Evolutionary conservation across 2,329 filamentous ascomycete species (phyloP).

Genomic region (Aspergillus proliferans): DNA sequence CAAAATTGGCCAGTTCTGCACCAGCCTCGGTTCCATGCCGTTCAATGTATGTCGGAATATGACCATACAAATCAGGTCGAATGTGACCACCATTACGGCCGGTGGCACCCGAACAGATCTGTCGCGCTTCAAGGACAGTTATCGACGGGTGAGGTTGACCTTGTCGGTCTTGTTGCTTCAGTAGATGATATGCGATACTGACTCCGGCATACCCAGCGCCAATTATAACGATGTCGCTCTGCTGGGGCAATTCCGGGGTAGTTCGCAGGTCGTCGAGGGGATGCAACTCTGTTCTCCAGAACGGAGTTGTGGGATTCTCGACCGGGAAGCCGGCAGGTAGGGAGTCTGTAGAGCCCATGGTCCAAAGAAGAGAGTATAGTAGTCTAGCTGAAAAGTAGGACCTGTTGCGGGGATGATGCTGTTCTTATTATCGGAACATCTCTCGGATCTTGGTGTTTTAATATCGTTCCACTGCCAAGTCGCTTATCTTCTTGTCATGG

Average conservation of each 20-base stretch:
- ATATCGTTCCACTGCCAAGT: no score
- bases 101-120: conserved; percentile 40
- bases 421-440: no score
- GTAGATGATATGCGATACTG: conserved; percentile 39
- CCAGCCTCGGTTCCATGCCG: conserved; percentile 32
- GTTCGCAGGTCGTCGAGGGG: conserved; percentile 13
- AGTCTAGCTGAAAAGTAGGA: neutral
- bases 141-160: conserved; percentile 22
- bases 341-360: neutral
- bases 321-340: neutral
- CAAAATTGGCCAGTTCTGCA: conserved; percentile 37
- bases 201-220: conserved; percentile 45
- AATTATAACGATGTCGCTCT: conserved; percentile 43
- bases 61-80: conserved; percentile 39
- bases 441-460: no score
- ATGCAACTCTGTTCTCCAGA: conserved; percentile 15
- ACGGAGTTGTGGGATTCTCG: conserved; percentile 3
- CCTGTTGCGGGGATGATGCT: no score
- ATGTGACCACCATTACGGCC: conserved; percentile 43
- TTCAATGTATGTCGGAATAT: conserved; percentile 33
- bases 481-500: no score
- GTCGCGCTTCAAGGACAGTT: conserved; percentile 37
- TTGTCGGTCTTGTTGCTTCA: conserved; percentile 16
- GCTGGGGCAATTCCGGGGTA: conserved; percentile 28
- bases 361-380: neutral